A percentile compares a stretch with the other conserved stretches of the same genome.
Conservation (phyloP, 2,329 filamentous ascomycete species). For the Waltergamsia citrina region DNA sequence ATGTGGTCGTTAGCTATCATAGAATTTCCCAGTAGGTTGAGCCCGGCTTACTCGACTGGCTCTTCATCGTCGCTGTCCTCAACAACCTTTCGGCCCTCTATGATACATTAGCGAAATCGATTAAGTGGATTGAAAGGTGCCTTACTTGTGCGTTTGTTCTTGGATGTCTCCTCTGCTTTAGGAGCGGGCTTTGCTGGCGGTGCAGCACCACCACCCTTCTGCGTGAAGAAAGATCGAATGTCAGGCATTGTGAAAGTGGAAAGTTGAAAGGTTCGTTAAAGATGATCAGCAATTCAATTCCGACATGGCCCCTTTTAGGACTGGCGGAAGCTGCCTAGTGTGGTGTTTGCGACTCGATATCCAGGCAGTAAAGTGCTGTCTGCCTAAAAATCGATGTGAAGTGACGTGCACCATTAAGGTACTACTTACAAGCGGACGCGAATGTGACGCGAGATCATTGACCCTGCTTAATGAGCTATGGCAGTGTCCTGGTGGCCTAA, state of each 20-base stretch:
- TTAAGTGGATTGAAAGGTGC: conserved; percentile 3
- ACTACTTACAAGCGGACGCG: conserved; percentile 19
- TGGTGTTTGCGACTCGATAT: not conserved
- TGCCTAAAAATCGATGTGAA: conserved; percentile 3
- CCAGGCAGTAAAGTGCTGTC: conserved; percentile 6
- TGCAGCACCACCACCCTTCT: conserved; percentile 54
- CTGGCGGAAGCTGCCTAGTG: not conserved
- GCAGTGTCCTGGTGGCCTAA: conserved; percentile 5
- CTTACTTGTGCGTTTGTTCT: conserved; percentile 36
- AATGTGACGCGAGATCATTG: conserved; percentile 35
- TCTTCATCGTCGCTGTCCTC: conserved; percentile 78
- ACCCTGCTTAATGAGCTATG: conserved; percentile 12
- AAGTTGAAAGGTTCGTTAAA: conserved; percentile 4
- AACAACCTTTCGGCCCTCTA: conserved; percentile 58
- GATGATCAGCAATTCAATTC: not conserved
- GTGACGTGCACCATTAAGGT: conserved; percentile 22
- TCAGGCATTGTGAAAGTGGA: conserved; percentile 58
- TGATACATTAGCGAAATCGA: conserved; percentile 9
- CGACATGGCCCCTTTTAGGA: not conserved
- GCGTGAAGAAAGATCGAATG: conserved; percentile 84
- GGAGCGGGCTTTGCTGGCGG: conserved; percentile 33
- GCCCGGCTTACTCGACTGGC: conserved; percentile 32
- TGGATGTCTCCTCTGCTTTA: conserved; percentile 27
- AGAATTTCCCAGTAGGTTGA: not conserved
- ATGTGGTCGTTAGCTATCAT: conserved; percentile 5